These are phyloP conservation scores for Prunus davidiana DNA, from an alignment of 306 rosid species.

Conservation along the genomic window DNA sequence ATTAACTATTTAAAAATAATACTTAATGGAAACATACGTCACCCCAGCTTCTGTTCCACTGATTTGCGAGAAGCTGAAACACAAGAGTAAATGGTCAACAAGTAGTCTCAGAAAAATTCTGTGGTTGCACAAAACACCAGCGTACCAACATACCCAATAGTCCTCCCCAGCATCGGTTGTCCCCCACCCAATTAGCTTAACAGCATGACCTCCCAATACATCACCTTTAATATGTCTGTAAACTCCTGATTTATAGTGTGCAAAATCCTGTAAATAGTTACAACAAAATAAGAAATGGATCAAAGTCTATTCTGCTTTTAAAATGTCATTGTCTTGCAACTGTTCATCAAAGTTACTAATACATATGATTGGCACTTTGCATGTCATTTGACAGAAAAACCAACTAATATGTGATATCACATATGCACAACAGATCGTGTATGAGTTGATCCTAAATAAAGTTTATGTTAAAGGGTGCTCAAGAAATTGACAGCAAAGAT, in stretches of 20 bases:
- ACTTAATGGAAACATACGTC: slow-evolving; percentile 57
- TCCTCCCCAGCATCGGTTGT: slow-evolving; percentile 73
- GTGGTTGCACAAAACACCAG: slow-evolving; percentile 11
- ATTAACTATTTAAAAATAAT: slow-evolving; percentile 13
- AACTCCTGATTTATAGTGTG: slow-evolving; percentile 96
- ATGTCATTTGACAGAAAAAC: slow-evolving; percentile 1
- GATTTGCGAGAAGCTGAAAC: slow-evolving; percentile 92
- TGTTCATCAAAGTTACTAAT: background rate
- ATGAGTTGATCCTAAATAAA: background rate
- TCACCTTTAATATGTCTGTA: slow-evolving; percentile 80
- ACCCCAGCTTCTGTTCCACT: slow-evolving; percentile 97
- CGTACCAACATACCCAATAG: slow-evolving; percentile 70
- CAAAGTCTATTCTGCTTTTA: background rate
- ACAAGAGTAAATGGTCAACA: slow-evolving; percentile 26
- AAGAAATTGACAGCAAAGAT: background rate
- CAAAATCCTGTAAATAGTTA: slow-evolving; percentile 68
- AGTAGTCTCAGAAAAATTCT: background rate
- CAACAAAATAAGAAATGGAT: slow-evolving; percentile 9
- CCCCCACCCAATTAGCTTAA: slow-evolving; percentile 97
- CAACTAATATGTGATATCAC: background rate
- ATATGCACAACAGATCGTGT: background rate
- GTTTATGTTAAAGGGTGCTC: background rate
- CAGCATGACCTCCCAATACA: slow-evolving; percentile 89
- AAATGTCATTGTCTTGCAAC: background rate
- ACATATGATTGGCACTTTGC: background rate